Conservation (phyloP, 1,139 yeast species). For the Nakaseomyces delphensis region DNA sequence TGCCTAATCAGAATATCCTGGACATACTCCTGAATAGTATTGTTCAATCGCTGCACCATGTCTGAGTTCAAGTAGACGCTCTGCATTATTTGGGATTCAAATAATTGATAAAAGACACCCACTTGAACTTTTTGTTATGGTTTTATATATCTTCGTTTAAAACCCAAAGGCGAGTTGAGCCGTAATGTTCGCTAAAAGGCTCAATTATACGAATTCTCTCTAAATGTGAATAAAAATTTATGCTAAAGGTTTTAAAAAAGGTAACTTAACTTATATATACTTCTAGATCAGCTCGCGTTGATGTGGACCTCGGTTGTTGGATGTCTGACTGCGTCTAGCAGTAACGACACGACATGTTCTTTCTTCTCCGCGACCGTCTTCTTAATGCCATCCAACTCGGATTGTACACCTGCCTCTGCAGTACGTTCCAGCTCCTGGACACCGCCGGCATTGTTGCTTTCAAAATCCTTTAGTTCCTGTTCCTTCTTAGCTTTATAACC, state of each 20-base stretch:
- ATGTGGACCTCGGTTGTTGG: conserved; percentile 78
- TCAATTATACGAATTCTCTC: too few species aligned
- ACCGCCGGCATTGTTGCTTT: conserved; percentile 37
- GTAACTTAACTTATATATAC: too few species aligned
- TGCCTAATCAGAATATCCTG: conserved; percentile 14
- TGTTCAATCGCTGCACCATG: conserved; percentile 24
- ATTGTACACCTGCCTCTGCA: conserved; percentile 55
- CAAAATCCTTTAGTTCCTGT: conserved; percentile 64
- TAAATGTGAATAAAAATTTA: too few species aligned
- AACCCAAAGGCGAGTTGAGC: too few species aligned
- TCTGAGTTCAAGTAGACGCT: conserved; percentile 19
- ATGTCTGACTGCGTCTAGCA: conserved; percentile 69
- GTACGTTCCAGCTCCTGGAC: conserved; percentile 56
- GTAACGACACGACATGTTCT: conserved; percentile 57
- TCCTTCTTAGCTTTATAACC: conserved; percentile 82
- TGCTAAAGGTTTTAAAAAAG: too few species aligned
- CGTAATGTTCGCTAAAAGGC: too few species aligned
- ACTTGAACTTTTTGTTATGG: too few species aligned
- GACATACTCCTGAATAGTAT: conserved; percentile 23
- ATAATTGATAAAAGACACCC: too few species aligned
- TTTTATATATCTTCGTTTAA: too few species aligned
- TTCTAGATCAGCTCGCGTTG: conserved; percentile 42
- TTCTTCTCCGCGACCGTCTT: conserved; percentile 56
- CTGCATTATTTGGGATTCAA: not conserved
- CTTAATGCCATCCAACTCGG: conserved; percentile 54